phyloP scores from a whole-genome alignment of 2,329 filamentous ascomycete genomes.

The Monosporascus sp. region DNA sequence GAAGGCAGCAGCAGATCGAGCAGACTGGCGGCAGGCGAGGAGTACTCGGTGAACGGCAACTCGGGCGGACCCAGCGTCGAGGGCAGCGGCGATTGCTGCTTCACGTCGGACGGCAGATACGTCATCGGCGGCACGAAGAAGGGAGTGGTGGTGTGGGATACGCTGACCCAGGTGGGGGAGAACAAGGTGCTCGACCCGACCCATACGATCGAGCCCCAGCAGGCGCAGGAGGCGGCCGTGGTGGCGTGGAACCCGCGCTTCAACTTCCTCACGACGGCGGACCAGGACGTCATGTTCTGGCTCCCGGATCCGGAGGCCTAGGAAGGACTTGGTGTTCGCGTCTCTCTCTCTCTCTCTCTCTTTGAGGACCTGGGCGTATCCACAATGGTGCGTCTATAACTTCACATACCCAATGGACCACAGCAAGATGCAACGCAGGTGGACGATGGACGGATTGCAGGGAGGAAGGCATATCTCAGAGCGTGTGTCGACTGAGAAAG shows the following conservation, averaged over 20 bases:
- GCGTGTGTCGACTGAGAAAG: neutral
- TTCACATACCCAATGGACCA: no score
- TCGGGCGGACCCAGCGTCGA: conserved; percentile 45
- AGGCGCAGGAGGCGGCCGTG: conserved; percentile 64
- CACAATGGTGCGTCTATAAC: no score
- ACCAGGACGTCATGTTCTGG: conserved; percentile 79
- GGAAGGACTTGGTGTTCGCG: neutral
- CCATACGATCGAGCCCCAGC: conserved; percentile 50
- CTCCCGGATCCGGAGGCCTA: conserved; percentile 60
- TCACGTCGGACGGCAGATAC: conserved; percentile 84
- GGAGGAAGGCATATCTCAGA: no score
- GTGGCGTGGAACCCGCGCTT: conserved; percentile 86
- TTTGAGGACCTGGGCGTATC: no score
- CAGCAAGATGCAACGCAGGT: no score
- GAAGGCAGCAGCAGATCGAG: conserved; percentile 42
- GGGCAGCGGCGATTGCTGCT: conserved; percentile 74
- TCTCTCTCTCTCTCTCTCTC: no score
- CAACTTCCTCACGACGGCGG: conserved; percentile 87
- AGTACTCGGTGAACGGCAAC: conserved; percentile 28
- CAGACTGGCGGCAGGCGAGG: conserved; percentile 50
- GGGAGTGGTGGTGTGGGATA: conserved; percentile 85
- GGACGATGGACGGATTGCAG: no score
- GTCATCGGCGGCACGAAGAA: conserved; percentile 73
- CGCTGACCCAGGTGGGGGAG: conserved; percentile 49
- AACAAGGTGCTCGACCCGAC: conserved; percentile 59